Evolutionary conservation across 2,329 filamentous ascomycete genomes (phyloP), one percentile per base, ranked within the genome.

Genomic region (Venturia nashicola): DNA sequence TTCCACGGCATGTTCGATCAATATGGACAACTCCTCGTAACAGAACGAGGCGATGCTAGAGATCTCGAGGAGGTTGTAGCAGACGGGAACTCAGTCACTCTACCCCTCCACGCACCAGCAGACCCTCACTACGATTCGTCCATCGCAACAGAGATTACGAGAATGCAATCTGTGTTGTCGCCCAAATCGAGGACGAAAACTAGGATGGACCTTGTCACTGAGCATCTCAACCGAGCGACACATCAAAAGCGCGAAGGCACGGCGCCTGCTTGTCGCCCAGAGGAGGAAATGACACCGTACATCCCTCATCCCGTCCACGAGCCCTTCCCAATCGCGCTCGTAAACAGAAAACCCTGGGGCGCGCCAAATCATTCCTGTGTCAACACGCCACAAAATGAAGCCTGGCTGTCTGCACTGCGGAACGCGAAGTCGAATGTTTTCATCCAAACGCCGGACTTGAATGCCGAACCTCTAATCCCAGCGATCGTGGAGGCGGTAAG

Each of bases 391-490:
- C 89, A 93, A 68, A 91, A 93, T 68, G 86, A 86, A 61, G 86
- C 86, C 0, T 92, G 86, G 82, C 75, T 91, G 0, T 87, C 87
- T 0, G 82, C 86, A 0, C 79, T 92, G 8, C 79, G 84, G 1
- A 82, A 91, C 68, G 88, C 88, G 0, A 73, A 78, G 63, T 75
- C 76, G 14, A 80, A 76, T 36, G 81, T 92, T n/a, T 90, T 92
- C 69, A 91, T 93, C 65, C 88, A 92, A 72, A 86, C 87, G 0
- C 89, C 89, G 0, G 87, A 90, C 27, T 79, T 93, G 44, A 93
- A 93, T 69, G 88, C 89, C 0, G 82, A 83, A 64, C 86, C 84
- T 0, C 75, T 91, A 0, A 69, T 91, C 0, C 81, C 84, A 0
- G 86, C 85, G 0, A 80, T 92, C 3, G 70, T 82, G 0, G 80